A percentile compares a stretch with the other conserved stretches of the same genome.
Evolutionary conservation across 2,329 filamentous ascomycete genomes (phyloP).

Genomic region (Dactylellina cionopaga): DNA sequence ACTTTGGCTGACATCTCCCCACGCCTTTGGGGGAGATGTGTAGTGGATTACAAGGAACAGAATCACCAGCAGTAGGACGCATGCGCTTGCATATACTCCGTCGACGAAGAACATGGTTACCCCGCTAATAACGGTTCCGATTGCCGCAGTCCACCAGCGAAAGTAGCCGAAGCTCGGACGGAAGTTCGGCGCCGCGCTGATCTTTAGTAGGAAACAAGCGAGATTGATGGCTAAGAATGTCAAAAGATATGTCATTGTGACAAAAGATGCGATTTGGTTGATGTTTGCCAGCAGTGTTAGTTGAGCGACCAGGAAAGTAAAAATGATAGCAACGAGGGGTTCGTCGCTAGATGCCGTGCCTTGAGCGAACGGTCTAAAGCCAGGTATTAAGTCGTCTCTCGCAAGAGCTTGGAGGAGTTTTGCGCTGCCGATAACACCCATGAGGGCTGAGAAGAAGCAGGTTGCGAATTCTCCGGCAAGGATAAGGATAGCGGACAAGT

Average conservation of each 20-base stretch:
- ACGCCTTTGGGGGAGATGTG: constrained; percentile 82
- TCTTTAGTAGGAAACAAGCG: constrained; percentile 85
- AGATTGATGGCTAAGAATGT: constrained; percentile 90
- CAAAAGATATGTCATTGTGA: constrained; percentile 92
- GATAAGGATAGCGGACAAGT: constrained; percentile 76
- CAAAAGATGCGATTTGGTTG: constrained; percentile 87
- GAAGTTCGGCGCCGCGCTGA: constrained; percentile 88
- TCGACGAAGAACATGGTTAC: constrained; percentile 91
- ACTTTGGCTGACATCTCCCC: constrained; percentile 90
- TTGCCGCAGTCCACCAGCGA: constrained; percentile 81
- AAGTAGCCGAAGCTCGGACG: constrained; percentile 89
- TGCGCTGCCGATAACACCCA: constrained; percentile 85
- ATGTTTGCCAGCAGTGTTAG: constrained; percentile 82
- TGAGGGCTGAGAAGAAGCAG: constrained; percentile 83
- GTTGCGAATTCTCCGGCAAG: constrained; percentile 84
- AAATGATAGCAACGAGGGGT: constrained; percentile 77
- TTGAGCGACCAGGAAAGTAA: constrained; percentile 80
- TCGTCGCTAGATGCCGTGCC: constrained; percentile 78
- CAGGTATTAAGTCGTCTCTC: constrained; percentile 80
- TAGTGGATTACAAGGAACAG: constrained; percentile 88
- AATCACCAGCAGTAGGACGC: constrained; percentile 77
- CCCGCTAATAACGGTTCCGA: constrained; percentile 78
- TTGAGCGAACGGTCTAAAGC: constrained; percentile 76
- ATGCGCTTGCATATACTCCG: constrained; percentile 78
- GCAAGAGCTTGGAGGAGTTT: constrained; percentile 86